Evolutionary conservation across 2,329 filamentous ascomycete genomes (phyloP).

Genomic region (Fusarium euwallaceae): DNA sequence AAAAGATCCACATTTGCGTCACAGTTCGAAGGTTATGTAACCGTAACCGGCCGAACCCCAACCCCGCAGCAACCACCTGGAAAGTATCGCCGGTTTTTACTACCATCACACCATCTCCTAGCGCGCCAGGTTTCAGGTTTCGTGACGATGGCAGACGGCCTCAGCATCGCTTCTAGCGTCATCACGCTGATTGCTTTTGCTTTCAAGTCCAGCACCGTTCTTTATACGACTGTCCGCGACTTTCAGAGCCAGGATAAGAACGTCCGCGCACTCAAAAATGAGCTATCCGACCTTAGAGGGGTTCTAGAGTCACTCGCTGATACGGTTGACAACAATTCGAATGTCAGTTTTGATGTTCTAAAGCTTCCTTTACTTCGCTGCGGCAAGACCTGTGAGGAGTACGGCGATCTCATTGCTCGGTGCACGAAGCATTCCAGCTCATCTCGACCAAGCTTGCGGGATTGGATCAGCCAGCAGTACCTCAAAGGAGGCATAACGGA

Average conservation of each 20-base stretch:
- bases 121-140: no score
- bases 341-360: constrained; percentile 31
- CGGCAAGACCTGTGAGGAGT: constrained; percentile 59
- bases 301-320: constrained; percentile 52
- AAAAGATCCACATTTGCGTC: no score
- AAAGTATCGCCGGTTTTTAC: no score
- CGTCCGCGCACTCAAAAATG: constrained; percentile 56
- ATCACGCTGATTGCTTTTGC: no score
- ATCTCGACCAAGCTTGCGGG: constrained; percentile 56
- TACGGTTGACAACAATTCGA: constrained; percentile 31
- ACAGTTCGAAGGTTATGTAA: no score
- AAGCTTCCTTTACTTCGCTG: constrained; percentile 56
- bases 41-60: no score
- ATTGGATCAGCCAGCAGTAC: constrained; percentile 59
- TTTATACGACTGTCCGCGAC: constrained; percentile 30
- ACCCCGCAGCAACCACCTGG: no score
- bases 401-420: constrained; percentile 52
- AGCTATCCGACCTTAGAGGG: constrained; percentile 55
- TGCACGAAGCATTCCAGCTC: constrained; percentile 52
- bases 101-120: no score
- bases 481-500: constrained; percentile 58
- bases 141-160: constrained; percentile 32
- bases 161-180: constrained; percentile 33
- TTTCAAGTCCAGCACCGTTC: constrained; percentile 34
- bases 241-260: constrained; percentile 38